Percentiles rank a stretch among this genome's conserved stretches.
These are phyloP conservation scores for Phytopythium delawarense DNA, from an alignment of 352 stramenopile species.

Conservation along the genomic window DNA sequence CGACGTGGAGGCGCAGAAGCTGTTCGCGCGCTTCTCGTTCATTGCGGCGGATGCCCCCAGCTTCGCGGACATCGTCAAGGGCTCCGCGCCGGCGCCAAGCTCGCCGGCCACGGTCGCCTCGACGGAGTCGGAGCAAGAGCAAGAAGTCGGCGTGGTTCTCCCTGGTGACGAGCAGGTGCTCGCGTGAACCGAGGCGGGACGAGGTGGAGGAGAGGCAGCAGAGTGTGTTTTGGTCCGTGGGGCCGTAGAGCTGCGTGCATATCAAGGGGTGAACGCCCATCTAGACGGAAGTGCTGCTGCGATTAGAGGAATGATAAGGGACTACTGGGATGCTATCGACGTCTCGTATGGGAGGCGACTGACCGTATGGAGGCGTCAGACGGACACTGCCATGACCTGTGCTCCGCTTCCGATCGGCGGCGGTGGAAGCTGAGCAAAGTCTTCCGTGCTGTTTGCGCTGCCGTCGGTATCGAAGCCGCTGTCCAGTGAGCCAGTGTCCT, in stretches of 20 bases:
- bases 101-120: not conserved
- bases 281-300: not conserved
- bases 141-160: not conserved
- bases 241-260: not conserved
- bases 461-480: not conserved
- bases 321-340: not conserved
- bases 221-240: not conserved
- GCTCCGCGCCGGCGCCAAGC: not conserved
- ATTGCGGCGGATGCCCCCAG: slow-evolving; percentile 52
- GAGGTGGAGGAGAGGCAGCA: not conserved
- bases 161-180: not conserved
- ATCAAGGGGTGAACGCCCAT: not conserved
- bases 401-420: not conserved
- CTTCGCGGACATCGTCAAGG: slow-evolving; percentile 45
- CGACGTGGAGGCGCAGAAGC: slow-evolving; percentile 32
- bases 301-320: not conserved
- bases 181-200: not conserved
- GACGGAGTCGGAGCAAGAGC: slow-evolving; percentile 1
- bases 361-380: not conserved
- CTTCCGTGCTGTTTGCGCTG: not conserved
- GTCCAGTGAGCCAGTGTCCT: not conserved
- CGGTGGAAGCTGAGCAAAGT: not conserved
- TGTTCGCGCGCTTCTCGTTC: slow-evolving; percentile 77
- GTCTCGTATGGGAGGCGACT: not conserved
- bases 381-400: not conserved